Evolutionary conservation across 2,329 filamentous ascomycete genomes (phyloP), one percentile per base, ranked within the genome.

Genomic region (Lasiodiplodia sp.): DNA sequence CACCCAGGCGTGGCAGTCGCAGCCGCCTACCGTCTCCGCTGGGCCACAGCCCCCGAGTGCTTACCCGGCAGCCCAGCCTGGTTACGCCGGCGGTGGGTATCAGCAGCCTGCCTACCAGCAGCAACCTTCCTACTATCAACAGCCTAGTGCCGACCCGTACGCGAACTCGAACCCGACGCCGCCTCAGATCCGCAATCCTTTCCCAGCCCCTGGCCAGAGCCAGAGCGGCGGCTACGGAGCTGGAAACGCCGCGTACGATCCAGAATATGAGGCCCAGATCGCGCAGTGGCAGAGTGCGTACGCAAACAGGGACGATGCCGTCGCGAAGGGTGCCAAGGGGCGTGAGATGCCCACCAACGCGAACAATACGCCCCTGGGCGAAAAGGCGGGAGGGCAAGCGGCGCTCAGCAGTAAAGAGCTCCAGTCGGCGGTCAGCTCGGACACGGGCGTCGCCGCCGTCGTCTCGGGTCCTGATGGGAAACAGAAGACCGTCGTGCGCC

Each of bases 231-330:
- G 78, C 75, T 72, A 77, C 72, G 73, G 75, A 63, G 74, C 71
- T 71, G 69, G 78, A 74, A 70, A 81, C 78, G 76, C 76, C 37
- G 80, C 79, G 38, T 79, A 87, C 64, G 88, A 97, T 75, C 89
- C 93, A 3, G 93, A 97, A 73, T 91, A 93, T 83, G 93, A 96
- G 69, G 93, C 93, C 37, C 93, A 96, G 79, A 94, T 97, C 70
- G 94, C 94, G 60, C 92, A 97, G 80, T 97, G 95, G 93, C 94
- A 97, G 80, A 95, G 91, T 80, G 93, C 94, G 31, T 97, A 97
- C 80, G 87, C 89, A 71, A 86, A 85, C 62, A 90, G 87, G 73
- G 90, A 91, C 62, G 83, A 85, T n/a, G 76, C 76, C 65, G 73
- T 71, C 53, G 79, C 76, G 58, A 83, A 82, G 70, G 78, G 79